Evolutionary conservation across 2,329 filamentous ascomycete species (phyloP).

Genomic region (Botryotinia narcissicola): DNA sequence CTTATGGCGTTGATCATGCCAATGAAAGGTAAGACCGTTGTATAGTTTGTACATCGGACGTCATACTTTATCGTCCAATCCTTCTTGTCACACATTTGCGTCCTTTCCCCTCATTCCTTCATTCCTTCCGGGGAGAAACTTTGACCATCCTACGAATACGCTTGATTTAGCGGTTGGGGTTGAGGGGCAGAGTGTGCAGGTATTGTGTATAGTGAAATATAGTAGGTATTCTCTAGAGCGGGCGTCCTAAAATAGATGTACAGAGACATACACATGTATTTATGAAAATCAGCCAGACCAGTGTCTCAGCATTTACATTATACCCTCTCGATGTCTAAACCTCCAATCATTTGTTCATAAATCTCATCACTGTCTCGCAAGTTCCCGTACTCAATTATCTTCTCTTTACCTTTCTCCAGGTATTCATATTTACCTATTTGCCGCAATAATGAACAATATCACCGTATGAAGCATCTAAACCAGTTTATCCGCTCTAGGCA

Average conservation of each 20-base stretch:
- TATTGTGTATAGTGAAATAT: not conserved
- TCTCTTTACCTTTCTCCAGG: not conserved
- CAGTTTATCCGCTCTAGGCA: not conserved
- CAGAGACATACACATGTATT: not conserved
- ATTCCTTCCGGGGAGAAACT: not conserved
- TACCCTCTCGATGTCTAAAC: not conserved
- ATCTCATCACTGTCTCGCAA: not conserved
- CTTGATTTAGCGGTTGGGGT: not conserved
- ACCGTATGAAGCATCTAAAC: not conserved
- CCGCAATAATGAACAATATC: not conserved
- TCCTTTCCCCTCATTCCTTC: not conserved
- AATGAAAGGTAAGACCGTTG: not conserved
- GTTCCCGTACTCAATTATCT: not conserved
- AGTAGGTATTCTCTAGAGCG: not conserved
- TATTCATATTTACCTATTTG: not conserved
- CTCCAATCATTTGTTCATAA: not conserved
- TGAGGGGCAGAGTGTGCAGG: not conserved
- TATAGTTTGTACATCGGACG: not conserved
- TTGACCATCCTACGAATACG: not conserved
- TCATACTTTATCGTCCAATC: not conserved
- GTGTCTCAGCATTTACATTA: not conserved
- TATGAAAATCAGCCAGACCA: not conserved
- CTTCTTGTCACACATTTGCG: not conserved
- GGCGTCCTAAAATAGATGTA: not conserved
- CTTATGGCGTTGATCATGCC: not conserved